Evolutionary conservation across 768 basidiomycete species (phyloP).

Genomic region (Mycena galopus): DNA sequence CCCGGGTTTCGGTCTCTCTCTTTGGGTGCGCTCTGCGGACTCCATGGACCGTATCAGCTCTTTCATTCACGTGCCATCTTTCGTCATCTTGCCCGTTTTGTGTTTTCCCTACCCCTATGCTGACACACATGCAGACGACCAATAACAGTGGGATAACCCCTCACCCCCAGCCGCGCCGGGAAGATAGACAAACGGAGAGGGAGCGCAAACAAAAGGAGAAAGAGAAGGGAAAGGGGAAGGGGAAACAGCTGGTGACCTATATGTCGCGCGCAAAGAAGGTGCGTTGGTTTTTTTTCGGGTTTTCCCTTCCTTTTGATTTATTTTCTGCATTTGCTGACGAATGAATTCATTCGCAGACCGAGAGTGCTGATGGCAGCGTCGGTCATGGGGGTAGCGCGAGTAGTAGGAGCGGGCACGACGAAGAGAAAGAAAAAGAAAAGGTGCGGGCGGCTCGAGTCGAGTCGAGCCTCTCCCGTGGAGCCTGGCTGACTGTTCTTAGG

Average conservation of each 20-base stretch:
- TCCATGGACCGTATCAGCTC: no score
- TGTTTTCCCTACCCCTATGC: not conserved
- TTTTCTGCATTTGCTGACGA: not conserved
- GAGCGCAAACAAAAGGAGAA: not conserved
- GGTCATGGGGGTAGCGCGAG: no score
- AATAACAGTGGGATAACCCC: no score
- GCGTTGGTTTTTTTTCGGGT: not conserved
- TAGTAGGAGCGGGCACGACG: no score
- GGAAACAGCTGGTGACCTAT: not conserved
- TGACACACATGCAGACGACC: not conserved
- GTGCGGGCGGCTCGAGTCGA: no score
- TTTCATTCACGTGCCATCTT: no score
- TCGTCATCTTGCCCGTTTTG: no score
- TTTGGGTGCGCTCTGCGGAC: no score
- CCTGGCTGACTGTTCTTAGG: not conserved
- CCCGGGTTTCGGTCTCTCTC: no score
- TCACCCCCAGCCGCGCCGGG: no score
- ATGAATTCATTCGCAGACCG: no score
- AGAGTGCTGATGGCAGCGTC: not conserved
- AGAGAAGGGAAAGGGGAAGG: not conserved
- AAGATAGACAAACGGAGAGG: not conserved
- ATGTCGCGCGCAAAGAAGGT: constrained; percentile 2
- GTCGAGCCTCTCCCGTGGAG: not conserved
- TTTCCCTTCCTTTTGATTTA: not conserved
- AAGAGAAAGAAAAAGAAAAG: not conserved